A percentile compares a stretch with the other conserved stretches of the same genome.
Evolutionary conservation across 768 basidiomycete species (phyloP).

Genomic region (Naganishia antarctica): DNA sequence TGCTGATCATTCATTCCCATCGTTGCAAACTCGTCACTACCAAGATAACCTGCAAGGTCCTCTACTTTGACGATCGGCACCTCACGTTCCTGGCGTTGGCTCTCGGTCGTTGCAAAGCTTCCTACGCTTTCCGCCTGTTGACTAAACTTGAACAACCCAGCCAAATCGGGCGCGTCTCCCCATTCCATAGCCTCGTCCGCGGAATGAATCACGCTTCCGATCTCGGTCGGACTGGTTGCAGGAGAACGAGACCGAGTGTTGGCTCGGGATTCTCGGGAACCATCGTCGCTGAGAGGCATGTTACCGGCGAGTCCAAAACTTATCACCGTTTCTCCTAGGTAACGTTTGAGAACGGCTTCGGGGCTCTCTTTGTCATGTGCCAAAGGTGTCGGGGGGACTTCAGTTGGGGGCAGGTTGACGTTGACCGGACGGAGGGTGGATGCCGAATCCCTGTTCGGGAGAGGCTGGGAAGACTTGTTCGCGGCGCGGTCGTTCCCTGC

Average conservation of each 20-base stretch:
- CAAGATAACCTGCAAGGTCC: not conserved
- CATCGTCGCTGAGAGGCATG: conserved; percentile 40
- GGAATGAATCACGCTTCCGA: conserved; percentile 28
- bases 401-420: conserved; percentile 21
- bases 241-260: conserved; percentile 13
- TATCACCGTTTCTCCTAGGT: conserved; percentile 21
- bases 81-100: not conserved
- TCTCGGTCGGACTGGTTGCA: conserved; percentile 4
- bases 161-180: conserved; percentile 7
- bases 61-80: not conserved
- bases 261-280: not conserved
- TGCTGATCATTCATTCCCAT: not conserved
- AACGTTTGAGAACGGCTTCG: conserved; percentile 23
- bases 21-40: not conserved
- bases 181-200: conserved; percentile 9
- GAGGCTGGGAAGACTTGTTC: no score
- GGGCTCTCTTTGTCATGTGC: conserved; percentile 3
- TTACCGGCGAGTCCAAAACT: conserved; percentile 28
- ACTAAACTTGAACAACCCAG: not conserved
- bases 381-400: not conserved
- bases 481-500: no score
- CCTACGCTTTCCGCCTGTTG: conserved; percentile 12
- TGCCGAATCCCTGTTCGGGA: no score
- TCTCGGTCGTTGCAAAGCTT: not conserved
- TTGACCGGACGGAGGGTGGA: conserved; percentile 26